Evolutionary conservation across 441 rosid species (phyloP).

Genomic region (Pelargonium cotyledonis): DNA sequence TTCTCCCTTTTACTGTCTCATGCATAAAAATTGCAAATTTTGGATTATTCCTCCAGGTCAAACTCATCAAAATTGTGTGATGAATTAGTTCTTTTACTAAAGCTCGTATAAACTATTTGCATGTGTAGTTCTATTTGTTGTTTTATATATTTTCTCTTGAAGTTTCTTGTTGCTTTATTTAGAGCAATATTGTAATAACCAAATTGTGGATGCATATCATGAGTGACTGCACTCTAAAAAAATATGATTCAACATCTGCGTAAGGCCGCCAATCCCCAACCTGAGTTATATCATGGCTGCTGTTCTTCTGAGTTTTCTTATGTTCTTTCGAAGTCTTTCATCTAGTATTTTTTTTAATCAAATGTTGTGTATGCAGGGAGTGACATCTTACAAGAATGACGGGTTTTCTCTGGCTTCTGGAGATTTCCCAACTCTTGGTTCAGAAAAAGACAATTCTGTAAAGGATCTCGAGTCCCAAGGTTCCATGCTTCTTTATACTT

Average conservation of each 20-base stretch:
- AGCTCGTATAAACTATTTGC: background rate
- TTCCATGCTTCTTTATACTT: constrained; percentile 22
- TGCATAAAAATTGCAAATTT: background rate
- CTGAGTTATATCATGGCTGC: background rate
- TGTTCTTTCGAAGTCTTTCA: constrained; percentile 16
- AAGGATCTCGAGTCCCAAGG: constrained; percentile 57
- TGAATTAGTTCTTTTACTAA: background rate
- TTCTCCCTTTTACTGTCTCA: too few species aligned
- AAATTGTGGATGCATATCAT: background rate
- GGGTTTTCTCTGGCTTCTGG: constrained; percentile 82
- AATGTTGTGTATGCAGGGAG: constrained; percentile 46
- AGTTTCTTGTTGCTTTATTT: background rate
- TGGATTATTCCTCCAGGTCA: background rate
- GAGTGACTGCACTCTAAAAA: background rate
- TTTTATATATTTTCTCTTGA: background rate
- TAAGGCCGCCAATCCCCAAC: background rate
- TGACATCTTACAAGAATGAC: constrained; percentile 50
- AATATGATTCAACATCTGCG: background rate
- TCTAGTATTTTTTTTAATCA: constrained; percentile 10
- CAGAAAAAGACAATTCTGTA: constrained; percentile 60
- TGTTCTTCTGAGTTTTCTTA: background rate
- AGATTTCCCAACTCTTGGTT: constrained; percentile 93
- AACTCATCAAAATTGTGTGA: background rate
- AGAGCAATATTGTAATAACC: background rate
- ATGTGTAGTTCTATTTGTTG: background rate